These are phyloP conservation scores for Agrocybe chaxingu DNA, from an alignment of 768 basidiomycete genomes.

Conservation along the genomic window DNA sequence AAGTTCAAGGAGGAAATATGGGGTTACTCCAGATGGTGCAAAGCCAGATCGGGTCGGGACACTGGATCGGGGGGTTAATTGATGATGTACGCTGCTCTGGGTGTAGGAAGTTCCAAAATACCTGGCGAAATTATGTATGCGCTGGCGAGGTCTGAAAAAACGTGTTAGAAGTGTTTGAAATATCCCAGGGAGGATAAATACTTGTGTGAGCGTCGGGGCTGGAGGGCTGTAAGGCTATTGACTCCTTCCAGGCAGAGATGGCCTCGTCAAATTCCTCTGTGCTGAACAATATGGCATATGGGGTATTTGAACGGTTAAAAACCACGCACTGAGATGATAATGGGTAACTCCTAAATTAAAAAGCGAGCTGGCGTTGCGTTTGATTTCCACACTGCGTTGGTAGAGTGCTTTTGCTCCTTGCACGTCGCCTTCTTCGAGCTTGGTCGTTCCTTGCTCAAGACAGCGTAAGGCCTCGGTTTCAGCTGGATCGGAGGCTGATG, in stretches of 20 bases:
- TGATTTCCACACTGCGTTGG: constrained; percentile 76
- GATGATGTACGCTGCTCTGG: background rate
- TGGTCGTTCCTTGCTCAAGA: constrained; percentile 79
- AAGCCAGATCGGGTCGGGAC: constrained; percentile 80
- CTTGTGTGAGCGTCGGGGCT: constrained; percentile 88
- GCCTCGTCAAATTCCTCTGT: constrained; percentile 87
- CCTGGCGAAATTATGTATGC: constrained; percentile 80
- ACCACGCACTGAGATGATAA: constrained; percentile 76
- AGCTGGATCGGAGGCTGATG: constrained; percentile 79
- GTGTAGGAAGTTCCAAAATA: constrained; percentile 11
- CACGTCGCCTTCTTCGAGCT: constrained; percentile 85
- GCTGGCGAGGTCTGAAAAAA: constrained; percentile 70
- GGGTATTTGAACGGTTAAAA: background rate
- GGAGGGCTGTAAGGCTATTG: constrained; percentile 74
- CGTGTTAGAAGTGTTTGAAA: constrained; percentile 6
- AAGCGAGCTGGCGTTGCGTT: constrained; percentile 73
- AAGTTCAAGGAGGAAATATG: constrained; percentile 3
- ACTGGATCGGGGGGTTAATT: constrained; percentile 32
- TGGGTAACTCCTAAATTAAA: constrained; percentile 90
- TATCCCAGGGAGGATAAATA: constrained; percentile 33
- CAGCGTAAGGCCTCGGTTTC: constrained; percentile 76
- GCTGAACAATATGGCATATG: constrained; percentile 2
- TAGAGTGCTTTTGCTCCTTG: constrained; percentile 75
- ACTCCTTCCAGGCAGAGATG: constrained; percentile 83
- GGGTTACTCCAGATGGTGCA: constrained; percentile 75